Base-by-base conservation (phyloP, 2,329 filamentous ascomycete genomes). In the Pezicula carpinea region DNA sequence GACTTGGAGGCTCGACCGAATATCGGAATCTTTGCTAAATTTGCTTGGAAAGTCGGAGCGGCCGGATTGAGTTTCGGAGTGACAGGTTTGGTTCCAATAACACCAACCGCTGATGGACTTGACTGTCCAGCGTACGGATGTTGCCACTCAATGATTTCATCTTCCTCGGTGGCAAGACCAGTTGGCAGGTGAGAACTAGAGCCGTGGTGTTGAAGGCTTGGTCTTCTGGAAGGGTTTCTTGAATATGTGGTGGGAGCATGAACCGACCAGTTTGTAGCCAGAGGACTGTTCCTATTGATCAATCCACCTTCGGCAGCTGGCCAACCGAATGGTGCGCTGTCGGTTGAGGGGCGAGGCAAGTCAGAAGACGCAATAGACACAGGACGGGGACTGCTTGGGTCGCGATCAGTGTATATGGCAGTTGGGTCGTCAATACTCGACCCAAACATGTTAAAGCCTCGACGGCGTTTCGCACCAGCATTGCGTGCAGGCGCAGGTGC, bases 1-100 rank as follows among this genome's bases (percentile, higher is more conserved):
- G 61, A 56, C 52, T 69, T 72, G 23, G 64, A 64, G 19, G 46
- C 44, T 4, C 75, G 72, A 57, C 82, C 79, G 49, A 93, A 80
- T 32, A 83, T 77, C 8, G 54, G 48, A 10, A 40, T n/a, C 4
- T 19, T 22, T 4, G 77, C 83, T 67, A 40, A 40, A 6, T 19
- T 22, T 8, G 77, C 83, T 67, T 86, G 92, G 64, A 97, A 97
- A 1, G 86, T 88, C 7, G 91, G 91, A 0, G 92, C 93, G 6
- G 88, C 80, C 6, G 93, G 93, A 59, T 99, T 97, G 22, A 97
- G 75, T 57, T 77, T 76, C 39, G 81, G 59, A 67, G 83, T 71
- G 34, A 73, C 61, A 44, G 69, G 56, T 59, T 65, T 64, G 62
- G 89, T 95, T 19, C 92, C 92, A 55, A 97, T 96, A 1, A 85